These are phyloP conservation scores for Sporobolomyces pararoseus DNA, from an alignment of 768 basidiomycete species.

Conservation along the genomic window DNA sequence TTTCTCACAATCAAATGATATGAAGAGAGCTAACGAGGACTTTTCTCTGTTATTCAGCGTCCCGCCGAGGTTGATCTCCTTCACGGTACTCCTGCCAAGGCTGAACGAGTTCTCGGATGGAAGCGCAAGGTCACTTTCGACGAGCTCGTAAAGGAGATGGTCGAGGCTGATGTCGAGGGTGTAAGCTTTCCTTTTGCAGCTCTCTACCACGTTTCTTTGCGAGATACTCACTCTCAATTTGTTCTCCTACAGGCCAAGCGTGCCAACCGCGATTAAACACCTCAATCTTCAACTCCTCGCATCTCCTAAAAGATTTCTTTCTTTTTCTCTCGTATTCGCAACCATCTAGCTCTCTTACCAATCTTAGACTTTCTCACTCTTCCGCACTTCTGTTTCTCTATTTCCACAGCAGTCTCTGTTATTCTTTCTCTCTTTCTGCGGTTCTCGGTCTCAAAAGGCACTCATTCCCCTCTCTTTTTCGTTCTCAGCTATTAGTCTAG, in stretches of 20 bases:
- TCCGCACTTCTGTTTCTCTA: no score
- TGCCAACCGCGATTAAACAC: constrained; percentile 31
- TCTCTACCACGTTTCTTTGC: no score
- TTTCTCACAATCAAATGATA: no score
- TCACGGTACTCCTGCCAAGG: constrained; percentile 82
- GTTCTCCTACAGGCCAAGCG: constrained; percentile 34
- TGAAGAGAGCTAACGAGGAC: constrained; percentile 1
- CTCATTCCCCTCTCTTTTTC: neutral
- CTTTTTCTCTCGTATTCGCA: neutral
- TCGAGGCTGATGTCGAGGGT: constrained; percentile 68
- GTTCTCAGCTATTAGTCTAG: neutral
- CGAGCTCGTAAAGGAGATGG: constrained; percentile 85
- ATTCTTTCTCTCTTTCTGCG: no score
- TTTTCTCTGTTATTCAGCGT: constrained; percentile 25
- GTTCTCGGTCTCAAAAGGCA: no score
- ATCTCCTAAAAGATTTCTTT: neutral
- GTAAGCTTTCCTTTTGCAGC: constrained; percentile 25
- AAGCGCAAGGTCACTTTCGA: constrained; percentile 80
- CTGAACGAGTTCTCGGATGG: constrained; percentile 80
- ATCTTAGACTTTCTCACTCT: neutral
- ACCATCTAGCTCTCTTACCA: neutral
- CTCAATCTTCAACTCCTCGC: neutral
- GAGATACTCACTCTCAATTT: neutral
- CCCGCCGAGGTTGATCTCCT: constrained; percentile 60
- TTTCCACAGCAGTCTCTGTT: no score